phyloP scores from a whole-genome alignment of 164 flowering plant species.

The Echeveria elegans region DNA sequence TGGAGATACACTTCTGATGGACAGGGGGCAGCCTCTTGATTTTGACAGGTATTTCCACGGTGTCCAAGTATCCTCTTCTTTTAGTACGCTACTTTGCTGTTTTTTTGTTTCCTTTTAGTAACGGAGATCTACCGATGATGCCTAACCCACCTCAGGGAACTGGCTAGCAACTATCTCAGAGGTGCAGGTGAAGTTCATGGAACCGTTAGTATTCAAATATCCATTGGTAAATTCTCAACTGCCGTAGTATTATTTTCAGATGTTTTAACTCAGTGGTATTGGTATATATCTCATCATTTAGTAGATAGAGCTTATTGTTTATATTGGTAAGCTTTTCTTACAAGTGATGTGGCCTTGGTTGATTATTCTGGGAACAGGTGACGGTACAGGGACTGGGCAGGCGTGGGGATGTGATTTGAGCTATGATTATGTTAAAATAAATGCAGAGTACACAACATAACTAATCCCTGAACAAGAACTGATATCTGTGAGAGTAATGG shows the following conservation, averaged over 20 bases:
- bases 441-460: constrained; percentile 90
- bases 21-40: constrained; percentile 81
- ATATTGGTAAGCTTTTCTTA: neutral
- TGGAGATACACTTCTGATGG: constrained; percentile 82
- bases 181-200: constrained; percentile 80
- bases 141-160: constrained; percentile 34
- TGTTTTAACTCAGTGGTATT: neutral
- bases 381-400: constrained; percentile 53
- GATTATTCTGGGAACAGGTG: constrained; percentile 35
- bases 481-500: neutral
- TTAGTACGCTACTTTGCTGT: neutral
- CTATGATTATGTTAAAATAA: constrained; percentile 90
- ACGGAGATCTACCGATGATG: neutral
- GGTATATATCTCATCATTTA: neutral
- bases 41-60: constrained; percentile 55
- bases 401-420: constrained; percentile 99
- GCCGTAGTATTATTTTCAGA: neutral
- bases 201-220: constrained; percentile 58
- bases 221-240: constrained; percentile 48
- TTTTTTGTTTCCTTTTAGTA: neutral
- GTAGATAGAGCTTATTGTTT: neutral
- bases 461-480: neutral
- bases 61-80: neutral
- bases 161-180: constrained; percentile 68
- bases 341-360: neutral